Evolutionary conservation across 202 grass and related monocot species (phyloP).

Genomic region (Schoenoplectus tabernaemontani): DNA sequence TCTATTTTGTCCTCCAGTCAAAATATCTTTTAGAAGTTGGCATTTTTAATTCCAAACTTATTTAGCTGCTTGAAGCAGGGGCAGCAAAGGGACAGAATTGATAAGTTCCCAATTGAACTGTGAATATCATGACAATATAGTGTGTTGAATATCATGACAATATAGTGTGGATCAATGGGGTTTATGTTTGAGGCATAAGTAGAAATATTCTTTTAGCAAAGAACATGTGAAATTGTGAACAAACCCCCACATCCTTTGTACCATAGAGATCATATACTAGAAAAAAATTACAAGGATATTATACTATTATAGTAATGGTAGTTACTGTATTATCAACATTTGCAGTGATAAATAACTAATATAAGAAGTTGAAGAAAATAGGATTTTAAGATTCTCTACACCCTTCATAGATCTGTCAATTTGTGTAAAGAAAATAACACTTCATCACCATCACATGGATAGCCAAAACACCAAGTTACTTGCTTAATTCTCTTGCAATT

Average conservation of each 20-base stretch:
- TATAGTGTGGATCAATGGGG: background rate
- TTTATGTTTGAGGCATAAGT: background rate
- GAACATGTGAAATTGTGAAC: too few relatives aligned
- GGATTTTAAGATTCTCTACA: background rate
- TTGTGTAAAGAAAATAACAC: background rate
- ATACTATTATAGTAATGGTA: background rate
- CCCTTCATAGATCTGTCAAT: background rate
- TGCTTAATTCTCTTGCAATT: background rate
- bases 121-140: too few relatives aligned
- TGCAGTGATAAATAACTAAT: background rate
- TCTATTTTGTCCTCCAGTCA: background rate
- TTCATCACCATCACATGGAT: background rate
- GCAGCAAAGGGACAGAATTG: background rate
- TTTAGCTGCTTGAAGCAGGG: background rate
- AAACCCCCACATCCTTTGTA: background rate
- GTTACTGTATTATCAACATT: background rate
- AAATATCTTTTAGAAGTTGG: background rate
- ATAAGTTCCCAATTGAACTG: background rate
- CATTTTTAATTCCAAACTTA: background rate
- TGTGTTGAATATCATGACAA: background rate
- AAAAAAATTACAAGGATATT: constrained; percentile 5
- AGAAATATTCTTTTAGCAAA: background rate
- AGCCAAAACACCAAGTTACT: background rate
- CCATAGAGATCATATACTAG: background rate
- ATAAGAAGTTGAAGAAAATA: background rate